phyloP scores from a whole-genome alignment of 2,329 filamentous ascomycete genomes.

The Aspergillus clavatus region DNA sequence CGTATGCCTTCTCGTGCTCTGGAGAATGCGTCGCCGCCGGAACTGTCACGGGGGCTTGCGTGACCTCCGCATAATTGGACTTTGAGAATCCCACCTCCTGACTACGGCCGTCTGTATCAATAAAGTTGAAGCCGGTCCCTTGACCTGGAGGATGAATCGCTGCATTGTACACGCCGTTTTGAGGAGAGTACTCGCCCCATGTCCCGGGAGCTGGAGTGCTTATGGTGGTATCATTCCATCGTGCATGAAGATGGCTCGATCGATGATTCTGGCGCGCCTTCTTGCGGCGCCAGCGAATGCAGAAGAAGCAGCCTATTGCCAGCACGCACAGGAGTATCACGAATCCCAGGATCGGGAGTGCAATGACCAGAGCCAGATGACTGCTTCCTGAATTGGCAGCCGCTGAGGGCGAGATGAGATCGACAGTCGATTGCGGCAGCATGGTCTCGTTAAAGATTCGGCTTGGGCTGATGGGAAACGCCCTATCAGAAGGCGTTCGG shows the following conservation, averaged over 20 bases:
- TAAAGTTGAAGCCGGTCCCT: conserved; percentile 19
- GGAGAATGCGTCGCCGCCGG: conserved; percentile 3
- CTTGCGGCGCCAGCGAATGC: conserved; percentile 40
- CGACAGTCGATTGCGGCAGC: conserved; percentile 31
- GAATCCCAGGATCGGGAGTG: conserved; percentile 41
- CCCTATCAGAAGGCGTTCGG: conserved; percentile 27
- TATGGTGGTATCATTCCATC: conserved; percentile 33
- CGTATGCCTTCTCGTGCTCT: conserved; percentile 7
- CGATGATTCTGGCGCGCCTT: conserved; percentile 25
- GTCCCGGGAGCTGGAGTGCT: conserved; percentile 24
- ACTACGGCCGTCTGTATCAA: conserved; percentile 25
- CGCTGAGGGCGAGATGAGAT: conserved; percentile 15
- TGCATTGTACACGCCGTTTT: conserved; percentile 12
- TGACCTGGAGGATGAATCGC: conserved; percentile 12
- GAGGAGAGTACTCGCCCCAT: conserved; percentile 21
- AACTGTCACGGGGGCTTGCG: conserved; percentile 2
- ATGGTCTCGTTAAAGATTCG: conserved; percentile 40
- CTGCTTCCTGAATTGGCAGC: conserved; percentile 13
- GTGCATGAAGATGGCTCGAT: conserved; percentile 27
- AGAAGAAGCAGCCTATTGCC: conserved; percentile 39
- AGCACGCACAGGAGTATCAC: conserved; percentile 31
- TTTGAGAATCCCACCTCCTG: conserved; percentile 19
- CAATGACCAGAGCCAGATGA: conserved; percentile 40
- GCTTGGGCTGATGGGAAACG: conserved; percentile 38
- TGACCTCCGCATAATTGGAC: conserved; percentile 5